Evolutionary conservation across 140 eudicot species (phyloP).

Genomic region (Erigeron philadelphicus): DNA sequence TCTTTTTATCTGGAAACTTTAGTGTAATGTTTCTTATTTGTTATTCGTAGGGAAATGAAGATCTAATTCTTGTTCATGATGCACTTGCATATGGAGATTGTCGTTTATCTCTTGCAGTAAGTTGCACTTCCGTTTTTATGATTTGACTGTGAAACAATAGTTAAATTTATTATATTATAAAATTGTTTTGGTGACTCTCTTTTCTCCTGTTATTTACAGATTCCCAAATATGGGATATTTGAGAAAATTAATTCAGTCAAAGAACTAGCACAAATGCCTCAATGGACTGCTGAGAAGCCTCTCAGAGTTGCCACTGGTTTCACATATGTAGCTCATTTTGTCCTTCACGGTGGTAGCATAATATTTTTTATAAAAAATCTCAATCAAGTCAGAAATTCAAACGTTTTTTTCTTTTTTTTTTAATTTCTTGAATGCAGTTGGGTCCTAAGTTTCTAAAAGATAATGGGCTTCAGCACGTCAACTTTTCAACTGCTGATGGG

Average conservation of each 20-base stretch:
- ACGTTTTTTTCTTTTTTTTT: neutral
- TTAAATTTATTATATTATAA: neutral
- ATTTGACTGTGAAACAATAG: neutral
- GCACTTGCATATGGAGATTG: constrained; percentile 91
- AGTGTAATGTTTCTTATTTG: constrained; percentile 5
- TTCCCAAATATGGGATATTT: constrained; percentile 93
- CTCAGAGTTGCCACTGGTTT: constrained; percentile 95
- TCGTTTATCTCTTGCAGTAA: constrained; percentile 84
- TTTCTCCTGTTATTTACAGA: constrained; percentile 34
- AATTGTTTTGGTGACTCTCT: constrained; percentile 1
- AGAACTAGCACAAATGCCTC: constrained; percentile 92
- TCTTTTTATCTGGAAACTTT: neutral
- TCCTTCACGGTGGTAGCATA: neutral
- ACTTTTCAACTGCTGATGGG: constrained; percentile 94
- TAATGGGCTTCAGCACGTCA: constrained; percentile 71
- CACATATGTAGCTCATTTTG: constrained; percentile 54
- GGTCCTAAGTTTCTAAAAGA: constrained; percentile 87
- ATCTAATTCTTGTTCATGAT: constrained; percentile 81
- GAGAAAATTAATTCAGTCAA: constrained; percentile 81
- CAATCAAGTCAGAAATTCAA: constrained; percentile 1
- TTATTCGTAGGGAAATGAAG: constrained; percentile 67
- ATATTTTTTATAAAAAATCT: neutral
- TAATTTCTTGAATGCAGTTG: constrained; percentile 41
- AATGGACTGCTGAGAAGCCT: constrained; percentile 95
- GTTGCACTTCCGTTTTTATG: constrained; percentile 23